A percentile compares a stretch with the other conserved stretches of the same genome.
These are phyloP conservation scores for Coemansia sp. DNA, from an alignment of 192 early-diverging fungal genomes.

Conservation along the genomic window DNA sequence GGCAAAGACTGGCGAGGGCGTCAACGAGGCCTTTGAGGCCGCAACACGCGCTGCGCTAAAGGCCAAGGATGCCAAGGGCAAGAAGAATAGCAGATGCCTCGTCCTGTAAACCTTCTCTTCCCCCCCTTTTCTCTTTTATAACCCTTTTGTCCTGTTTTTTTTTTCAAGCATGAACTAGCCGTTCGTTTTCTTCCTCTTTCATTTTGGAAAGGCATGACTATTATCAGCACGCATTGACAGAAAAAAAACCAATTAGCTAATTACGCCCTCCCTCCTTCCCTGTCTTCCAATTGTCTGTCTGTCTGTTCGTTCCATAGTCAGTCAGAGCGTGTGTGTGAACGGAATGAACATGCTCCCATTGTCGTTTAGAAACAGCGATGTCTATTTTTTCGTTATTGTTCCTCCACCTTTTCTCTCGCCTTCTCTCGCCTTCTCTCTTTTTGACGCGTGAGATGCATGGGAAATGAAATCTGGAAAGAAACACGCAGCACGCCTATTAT, in stretches of 20 bases:
- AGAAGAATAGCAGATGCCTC: conserved; percentile 38
- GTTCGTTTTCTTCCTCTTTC: background rate
- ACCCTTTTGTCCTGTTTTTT: background rate
- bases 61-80: conserved; percentile 38
- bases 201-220: no score
- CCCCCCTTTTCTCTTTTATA: background rate
- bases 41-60: conserved; percentile 77
- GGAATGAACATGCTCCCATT: no score
- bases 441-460: background rate
- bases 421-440: background rate
- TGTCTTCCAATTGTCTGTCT: background rate
- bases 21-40: conserved; percentile 51
- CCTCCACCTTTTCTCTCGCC: background rate
- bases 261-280: background rate
- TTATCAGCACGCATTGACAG: background rate
- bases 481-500: background rate
- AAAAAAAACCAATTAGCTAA: background rate
- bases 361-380: no score
- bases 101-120: conserved; percentile 36
- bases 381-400: no score
- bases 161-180: conserved; percentile 1
- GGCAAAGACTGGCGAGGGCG: conserved; percentile 48
- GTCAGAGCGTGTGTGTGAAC: background rate
- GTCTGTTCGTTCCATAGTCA: background rate
- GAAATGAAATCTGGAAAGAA: conserved; percentile 6